Evolutionary conservation across 1,284 basidiomycete species (phyloP).

Genomic region (Apiotrichum veenhuisii): DNA sequence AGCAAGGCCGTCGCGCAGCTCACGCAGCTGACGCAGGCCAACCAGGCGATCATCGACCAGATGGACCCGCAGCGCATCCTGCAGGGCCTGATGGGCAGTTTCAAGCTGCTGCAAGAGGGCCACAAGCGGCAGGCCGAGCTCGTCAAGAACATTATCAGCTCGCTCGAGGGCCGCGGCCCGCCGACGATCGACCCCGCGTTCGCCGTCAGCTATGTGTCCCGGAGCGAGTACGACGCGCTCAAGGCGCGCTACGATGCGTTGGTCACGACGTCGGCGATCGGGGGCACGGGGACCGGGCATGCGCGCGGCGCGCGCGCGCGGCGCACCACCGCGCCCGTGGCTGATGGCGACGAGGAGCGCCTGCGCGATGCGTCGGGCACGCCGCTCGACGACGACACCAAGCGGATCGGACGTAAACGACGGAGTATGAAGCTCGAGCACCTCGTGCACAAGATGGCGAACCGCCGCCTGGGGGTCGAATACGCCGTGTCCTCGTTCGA

Average conservation of each 20-base stretch:
- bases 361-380: constrained; percentile 11
- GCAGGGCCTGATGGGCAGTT: constrained; percentile 29
- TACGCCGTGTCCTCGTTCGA: constrained; percentile 37
- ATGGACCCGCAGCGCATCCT: constrained; percentile 29
- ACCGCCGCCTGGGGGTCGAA: constrained; percentile 44
- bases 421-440: constrained; percentile 47
- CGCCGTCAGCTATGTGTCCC: constrained; percentile 25
- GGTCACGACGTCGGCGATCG: constrained; percentile 16
- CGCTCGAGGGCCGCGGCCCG: constrained; percentile 16
- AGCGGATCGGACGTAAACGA: constrained; percentile 28
- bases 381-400: constrained; percentile 18
- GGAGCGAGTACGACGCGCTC: constrained; percentile 37
- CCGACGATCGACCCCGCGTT: constrained; percentile 28
- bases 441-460: constrained; percentile 46
- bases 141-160: constrained; percentile 27
- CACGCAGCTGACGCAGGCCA: constrained; percentile 22
- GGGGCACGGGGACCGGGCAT: neutral
- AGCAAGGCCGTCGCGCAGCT: constrained; percentile 26
- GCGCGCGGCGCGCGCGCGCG: constrained; percentile 6
- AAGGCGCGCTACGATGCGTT: constrained; percentile 38
- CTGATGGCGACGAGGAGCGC: constrained; percentile 9
- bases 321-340: neutral
- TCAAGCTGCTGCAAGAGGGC: constrained; percentile 31
- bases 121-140: constrained; percentile 34
- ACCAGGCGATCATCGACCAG: constrained; percentile 28